Evolutionary conservation across 257 asterid genomes (phyloP).

Genomic region (Agastache rugosa): DNA sequence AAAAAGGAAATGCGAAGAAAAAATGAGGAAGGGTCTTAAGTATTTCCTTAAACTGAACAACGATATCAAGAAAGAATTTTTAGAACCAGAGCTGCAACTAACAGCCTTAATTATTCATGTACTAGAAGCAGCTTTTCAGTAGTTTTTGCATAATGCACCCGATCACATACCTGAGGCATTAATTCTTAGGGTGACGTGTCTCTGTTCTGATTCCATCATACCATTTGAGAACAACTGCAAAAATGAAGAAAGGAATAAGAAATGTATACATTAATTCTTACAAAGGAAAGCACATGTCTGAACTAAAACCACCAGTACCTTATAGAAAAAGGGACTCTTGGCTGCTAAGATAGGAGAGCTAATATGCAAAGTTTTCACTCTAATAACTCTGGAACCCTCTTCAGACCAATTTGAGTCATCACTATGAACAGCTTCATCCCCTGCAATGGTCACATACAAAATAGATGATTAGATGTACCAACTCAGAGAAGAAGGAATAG

Average conservation of each 20-base stretch:
- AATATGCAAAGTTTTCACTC: slow-evolving; percentile 76
- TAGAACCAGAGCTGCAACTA: not conserved
- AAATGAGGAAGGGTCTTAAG: not conserved
- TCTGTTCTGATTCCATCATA: slow-evolving; percentile 98
- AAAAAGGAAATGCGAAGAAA: not conserved
- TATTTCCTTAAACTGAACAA: slow-evolving; percentile 13
- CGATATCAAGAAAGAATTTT: not conserved
- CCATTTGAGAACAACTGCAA: slow-evolving; percentile 93
- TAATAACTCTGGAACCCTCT: slow-evolving; percentile 59
- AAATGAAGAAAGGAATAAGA: slow-evolving; percentile 24
- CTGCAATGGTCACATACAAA: slow-evolving; percentile 42
- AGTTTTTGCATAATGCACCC: slow-evolving; percentile 13
- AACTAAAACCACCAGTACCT: slow-evolving; percentile 52
- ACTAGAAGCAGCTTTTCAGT: slow-evolving; percentile 15
- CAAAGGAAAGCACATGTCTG: not conserved
- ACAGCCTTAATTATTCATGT: not conserved
- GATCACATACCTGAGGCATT: slow-evolving; percentile 76
- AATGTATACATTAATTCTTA: slow-evolving; percentile 32
- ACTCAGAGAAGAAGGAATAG: slow-evolving; percentile 18
- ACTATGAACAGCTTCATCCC: slow-evolving; percentile 72
- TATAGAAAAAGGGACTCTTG: slow-evolving; percentile 85
- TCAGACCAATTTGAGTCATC: slow-evolving; percentile 75
- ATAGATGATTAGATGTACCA: slow-evolving; percentile 11
- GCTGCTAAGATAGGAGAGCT: slow-evolving; percentile 94
- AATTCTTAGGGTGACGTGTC: slow-evolving; percentile 90